phyloP scores from a whole-genome alignment of 1,284 basidiomycete species.

The Tilletiopsis washingtonensis region DNA sequence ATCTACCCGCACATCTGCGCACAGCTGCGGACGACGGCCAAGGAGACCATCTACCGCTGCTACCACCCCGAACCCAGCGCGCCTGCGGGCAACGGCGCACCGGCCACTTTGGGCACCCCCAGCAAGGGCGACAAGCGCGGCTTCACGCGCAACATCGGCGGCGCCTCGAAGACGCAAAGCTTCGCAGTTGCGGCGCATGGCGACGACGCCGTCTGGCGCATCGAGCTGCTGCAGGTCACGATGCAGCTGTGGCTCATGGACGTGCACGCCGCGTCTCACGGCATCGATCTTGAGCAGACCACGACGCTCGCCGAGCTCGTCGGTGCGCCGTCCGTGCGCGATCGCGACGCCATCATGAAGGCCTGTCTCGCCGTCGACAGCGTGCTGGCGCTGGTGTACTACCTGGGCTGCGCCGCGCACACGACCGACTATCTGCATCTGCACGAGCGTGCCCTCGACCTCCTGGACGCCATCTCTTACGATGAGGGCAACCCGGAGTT shows the following conservation, averaged over 20 bases:
- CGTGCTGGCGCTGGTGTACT: conserved; percentile 15
- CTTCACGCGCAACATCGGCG: background rate
- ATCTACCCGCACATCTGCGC: conserved; percentile 29
- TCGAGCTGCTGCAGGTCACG: conserved; percentile 31
- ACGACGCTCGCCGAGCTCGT: background rate
- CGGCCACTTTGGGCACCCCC: background rate
- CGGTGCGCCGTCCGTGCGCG: conserved; percentile 3
- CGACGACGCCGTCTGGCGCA: conserved; percentile 22
- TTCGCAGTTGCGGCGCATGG: no score
- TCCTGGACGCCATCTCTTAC: background rate
- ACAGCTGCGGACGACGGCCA: conserved; percentile 22
- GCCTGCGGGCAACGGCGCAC: background rate
- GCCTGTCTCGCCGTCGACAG: conserved; percentile 23
- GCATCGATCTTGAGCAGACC: conserved; percentile 11
- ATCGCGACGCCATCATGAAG: conserved; percentile 17
- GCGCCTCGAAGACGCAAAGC: background rate
- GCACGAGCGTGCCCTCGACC: background rate
- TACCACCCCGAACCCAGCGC: background rate
- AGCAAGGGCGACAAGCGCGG: background rate
- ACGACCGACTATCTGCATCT: conserved; percentile 7
- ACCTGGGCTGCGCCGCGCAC: conserved; percentile 11
- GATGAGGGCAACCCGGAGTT: background rate
- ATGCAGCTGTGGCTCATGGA: conserved; percentile 32
- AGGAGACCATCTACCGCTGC: conserved; percentile 19
- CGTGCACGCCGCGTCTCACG: conserved; percentile 16